A percentile compares a stretch with the other conserved stretches of the same genome.
Evolutionary conservation across 768 basidiomycete genomes (phyloP).

Genomic region (Leccinum longicurvipes): DNA sequence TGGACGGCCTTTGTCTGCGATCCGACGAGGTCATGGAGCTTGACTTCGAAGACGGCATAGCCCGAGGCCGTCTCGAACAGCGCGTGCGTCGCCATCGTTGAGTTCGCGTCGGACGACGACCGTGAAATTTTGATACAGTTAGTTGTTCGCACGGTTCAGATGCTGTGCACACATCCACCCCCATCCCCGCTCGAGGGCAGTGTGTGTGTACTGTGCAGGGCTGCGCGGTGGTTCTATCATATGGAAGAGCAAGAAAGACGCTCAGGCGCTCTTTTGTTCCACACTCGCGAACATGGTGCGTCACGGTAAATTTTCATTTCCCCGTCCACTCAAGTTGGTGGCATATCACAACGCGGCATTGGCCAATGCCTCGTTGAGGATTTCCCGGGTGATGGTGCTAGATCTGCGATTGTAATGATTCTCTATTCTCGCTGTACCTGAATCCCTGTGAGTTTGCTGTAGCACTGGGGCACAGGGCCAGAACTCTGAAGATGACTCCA

Average conservation of each 20-base stretch:
- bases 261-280: not conserved
- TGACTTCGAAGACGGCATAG: constrained; percentile 88
- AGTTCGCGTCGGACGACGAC: constrained; percentile 31
- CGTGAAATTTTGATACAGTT: constrained; percentile 24
- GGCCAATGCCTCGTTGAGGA: not conserved
- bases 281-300: not conserved
- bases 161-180: no score
- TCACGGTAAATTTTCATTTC: not conserved
- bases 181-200: no score
- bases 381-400: no score
- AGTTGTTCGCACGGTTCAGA: constrained; percentile 3
- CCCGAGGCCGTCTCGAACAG: constrained; percentile 94
- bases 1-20: constrained; percentile 75
- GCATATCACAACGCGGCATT: no score
- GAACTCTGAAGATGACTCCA: not conserved
- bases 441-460: not conserved
- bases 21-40: constrained; percentile 84
- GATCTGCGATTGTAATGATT: no score
- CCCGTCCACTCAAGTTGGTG: not conserved
- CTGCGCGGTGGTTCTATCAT: not conserved
- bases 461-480: not conserved
- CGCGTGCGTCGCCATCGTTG: constrained; percentile 71
- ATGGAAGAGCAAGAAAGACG: not conserved
- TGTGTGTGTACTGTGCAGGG: no score
- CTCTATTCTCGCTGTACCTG: not conserved